phyloP scores from a whole-genome alignment of 2,329 filamentous ascomycete genomes.

The Mollisia scopiformis region DNA sequence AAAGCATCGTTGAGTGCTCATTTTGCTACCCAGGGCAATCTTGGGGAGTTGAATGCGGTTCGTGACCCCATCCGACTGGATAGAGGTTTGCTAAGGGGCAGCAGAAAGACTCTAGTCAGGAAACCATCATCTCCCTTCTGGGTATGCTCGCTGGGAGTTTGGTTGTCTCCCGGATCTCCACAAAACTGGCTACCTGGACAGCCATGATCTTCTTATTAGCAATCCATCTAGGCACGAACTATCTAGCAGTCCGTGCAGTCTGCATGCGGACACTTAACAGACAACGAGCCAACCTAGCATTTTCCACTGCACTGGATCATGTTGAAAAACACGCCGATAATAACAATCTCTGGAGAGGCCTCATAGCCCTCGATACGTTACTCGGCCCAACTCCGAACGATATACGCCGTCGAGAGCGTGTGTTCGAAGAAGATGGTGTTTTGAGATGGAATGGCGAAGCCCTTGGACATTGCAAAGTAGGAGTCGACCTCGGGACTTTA shows the following conservation, averaged over 20 bases:
- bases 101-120: slow-evolving; percentile 86
- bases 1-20: slow-evolving; percentile 92
- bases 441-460: slow-evolving; percentile 56
- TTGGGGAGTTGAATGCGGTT: slow-evolving; percentile 88
- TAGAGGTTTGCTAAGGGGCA: background rate
- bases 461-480: slow-evolving; percentile 58
- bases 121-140: slow-evolving; percentile 86
- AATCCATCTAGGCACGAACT: slow-evolving; percentile 83
- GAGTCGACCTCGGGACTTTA: slow-evolving; percentile 44
- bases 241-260: slow-evolving; percentile 81
- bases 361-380: background rate
- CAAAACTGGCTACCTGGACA: slow-evolving; percentile 72
- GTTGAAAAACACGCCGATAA: slow-evolving; percentile 19
- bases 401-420: slow-evolving; percentile 50
- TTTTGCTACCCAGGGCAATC: slow-evolving; percentile 84
- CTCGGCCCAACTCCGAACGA: slow-evolving; percentile 63
- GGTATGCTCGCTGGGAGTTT: slow-evolving; percentile 86
- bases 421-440: slow-evolving; percentile 34
- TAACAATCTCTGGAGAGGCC: background rate
- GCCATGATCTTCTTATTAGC: slow-evolving; percentile 73
- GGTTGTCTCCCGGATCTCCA: slow-evolving; percentile 76
- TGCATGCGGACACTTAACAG: slow-evolving; percentile 83
- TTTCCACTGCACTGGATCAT: slow-evolving; percentile 55
- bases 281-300: slow-evolving; percentile 81
- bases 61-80: slow-evolving; percentile 26